Evolutionary conservation across 805 yeast species (phyloP), one percentile per base, ranked within the genome.

Genomic region (Saccharomycopsis synnaedendra): DNA sequence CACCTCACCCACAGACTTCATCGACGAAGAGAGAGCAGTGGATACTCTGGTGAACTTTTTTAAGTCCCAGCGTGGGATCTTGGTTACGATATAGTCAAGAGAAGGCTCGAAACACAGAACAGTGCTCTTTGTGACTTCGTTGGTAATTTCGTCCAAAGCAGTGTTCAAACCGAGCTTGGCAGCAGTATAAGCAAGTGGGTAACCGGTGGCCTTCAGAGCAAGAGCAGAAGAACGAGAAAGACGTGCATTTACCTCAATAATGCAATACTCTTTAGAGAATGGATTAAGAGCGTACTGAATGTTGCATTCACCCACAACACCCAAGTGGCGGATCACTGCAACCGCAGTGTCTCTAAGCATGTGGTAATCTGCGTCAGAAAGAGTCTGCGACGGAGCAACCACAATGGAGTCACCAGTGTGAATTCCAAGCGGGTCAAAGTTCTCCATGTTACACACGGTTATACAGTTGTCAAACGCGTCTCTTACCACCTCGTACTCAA

Each of bases 371-470:
- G 86, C 96, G 64, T 90, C 97, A 19, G 96, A 84, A 55, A 90
- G 71, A 40, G 98, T 90, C 72, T 90, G 98, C 41, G 97, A 89
- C 44, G 98, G 98, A 47, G 98, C 98, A 61, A 90, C 96, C 49
- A 90, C 98, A 61, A 90, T 93, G 47, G 97, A 93, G 67, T 90
- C 98, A 75, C 98, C 98, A 51, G 98, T 90, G 64, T 90, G 98
- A 60, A 90, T 89, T 64, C 98, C 98, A 58, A 90, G 76, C 42
- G 98, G 98, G 69, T 90, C 98, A 57, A 90, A 90, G 70, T 90
- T 90, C 71, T 90, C 98, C 98, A 90, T 90, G 71, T 90, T 90
- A 77, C 98, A 90, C 54, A 90, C 98, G 43, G 98, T 90, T 60
- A 90, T 87, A 80, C 98, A 90, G 78, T 90, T 90, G 67, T 87